Percentiles rank a stretch among this genome's conserved stretches.
phyloP scores from a whole-genome alignment of 169 alveolate species.

The Cyclospora cayetanensis region DNA sequence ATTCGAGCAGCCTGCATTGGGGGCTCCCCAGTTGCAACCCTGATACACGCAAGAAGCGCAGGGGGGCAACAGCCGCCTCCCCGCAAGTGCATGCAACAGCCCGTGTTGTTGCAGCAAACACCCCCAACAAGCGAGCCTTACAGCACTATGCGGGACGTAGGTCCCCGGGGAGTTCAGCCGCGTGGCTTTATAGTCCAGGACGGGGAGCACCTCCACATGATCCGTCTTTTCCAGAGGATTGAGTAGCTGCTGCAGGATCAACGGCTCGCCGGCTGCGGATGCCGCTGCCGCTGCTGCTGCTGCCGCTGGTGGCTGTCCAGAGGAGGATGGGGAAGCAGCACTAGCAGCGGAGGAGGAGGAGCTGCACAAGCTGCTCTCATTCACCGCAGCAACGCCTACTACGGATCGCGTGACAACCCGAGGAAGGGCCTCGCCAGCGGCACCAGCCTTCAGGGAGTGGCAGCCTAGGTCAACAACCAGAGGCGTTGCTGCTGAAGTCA shows the following conservation, averaged over 20 bases:
- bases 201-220: constrained; percentile 35
- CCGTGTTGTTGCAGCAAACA: not conserved
- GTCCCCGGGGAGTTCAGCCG: not conserved
- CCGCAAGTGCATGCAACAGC: too few species aligned
- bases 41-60: too few species aligned
- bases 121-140: too few species aligned
- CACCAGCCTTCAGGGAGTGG: constrained; percentile 49
- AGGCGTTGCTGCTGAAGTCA: constrained; percentile 11
- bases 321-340: not conserved
- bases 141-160: not conserved
- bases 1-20: too few species aligned
- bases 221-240: constrained; percentile 62
- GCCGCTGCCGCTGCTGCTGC: constrained; percentile 3
- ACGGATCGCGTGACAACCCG: constrained; percentile 22
- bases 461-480: constrained; percentile 44
- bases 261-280: not conserved
- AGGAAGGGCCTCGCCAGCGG: constrained; percentile 53
- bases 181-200: not conserved
- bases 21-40: too few species aligned
- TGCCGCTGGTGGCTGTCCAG: not conserved
- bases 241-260: constrained; percentile 33
- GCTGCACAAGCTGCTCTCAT: not conserved
- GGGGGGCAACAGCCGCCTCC: too few species aligned
- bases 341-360: not conserved
- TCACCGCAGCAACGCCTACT: constrained; percentile 41